phyloP scores from a whole-genome alignment of 73 alveolate genomes.

The Uronychia setigera region DNA sequence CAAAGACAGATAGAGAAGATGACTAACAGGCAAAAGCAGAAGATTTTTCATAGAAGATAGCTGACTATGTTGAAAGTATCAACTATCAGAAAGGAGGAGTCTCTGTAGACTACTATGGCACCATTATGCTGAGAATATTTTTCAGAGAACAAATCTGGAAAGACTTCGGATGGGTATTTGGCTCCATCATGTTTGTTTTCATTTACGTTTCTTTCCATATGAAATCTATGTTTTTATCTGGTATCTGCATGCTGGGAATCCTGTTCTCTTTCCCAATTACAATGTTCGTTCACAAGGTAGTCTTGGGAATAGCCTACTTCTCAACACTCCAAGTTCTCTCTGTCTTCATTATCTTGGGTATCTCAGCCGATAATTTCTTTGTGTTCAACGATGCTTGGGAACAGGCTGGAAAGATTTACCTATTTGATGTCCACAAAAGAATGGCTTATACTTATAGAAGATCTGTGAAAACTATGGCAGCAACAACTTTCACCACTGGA shows the following conservation, averaged over 20 bases:
- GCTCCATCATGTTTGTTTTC: neutral
- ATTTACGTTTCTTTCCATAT: neutral
- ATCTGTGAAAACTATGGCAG: constrained; percentile 3
- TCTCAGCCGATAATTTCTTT: constrained; percentile 70
- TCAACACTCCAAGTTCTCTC: constrained; percentile 54
- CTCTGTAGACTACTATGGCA: neutral
- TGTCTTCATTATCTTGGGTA: constrained; percentile 61
- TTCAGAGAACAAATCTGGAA: constrained; percentile 1
- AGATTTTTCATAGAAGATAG: neutral
- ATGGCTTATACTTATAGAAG: neutral
- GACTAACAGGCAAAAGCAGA: too few species aligned
- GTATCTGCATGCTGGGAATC: neutral
- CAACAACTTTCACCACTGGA: constrained; percentile 17
- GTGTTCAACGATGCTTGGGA: constrained; percentile 68
- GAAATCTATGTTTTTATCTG: neutral
- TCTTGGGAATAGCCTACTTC: constrained; percentile 22
- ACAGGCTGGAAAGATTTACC: neutral
- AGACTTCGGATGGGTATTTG: constrained; percentile 2
- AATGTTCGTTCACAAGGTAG: constrained; percentile 20
- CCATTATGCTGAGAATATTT: neutral
- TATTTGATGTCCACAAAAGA: neutral
- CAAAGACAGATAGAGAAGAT: too few species aligned
- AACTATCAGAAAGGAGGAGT: neutral
- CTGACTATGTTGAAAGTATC: neutral
- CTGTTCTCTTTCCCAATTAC: constrained; percentile 27